phyloP scores from a whole-genome alignment of 2,329 filamentous ascomycete species.

The Alternaria atra region DNA sequence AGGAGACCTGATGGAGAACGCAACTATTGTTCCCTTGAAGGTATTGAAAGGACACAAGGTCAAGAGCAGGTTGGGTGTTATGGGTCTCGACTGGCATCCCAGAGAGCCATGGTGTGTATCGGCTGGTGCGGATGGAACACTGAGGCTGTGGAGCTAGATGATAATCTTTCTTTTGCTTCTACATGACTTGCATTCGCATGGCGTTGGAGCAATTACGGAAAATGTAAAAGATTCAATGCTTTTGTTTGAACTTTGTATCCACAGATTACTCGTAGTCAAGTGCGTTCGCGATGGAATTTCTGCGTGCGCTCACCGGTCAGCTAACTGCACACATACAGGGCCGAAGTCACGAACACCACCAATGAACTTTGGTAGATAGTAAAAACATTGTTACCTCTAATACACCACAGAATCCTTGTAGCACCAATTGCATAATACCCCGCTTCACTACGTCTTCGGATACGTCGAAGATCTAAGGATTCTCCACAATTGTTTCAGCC shows the following conservation, averaged over 20 bases:
- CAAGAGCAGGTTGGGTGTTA: constrained; percentile 83
- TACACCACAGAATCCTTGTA: too few species aligned
- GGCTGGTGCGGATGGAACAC: constrained; percentile 92
- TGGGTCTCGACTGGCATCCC: constrained; percentile 97
- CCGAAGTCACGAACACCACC: too few species aligned
- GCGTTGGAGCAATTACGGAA: constrained; percentile 7
- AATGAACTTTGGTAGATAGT: too few species aligned
- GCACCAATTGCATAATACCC: too few species aligned
- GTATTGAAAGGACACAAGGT: constrained; percentile 90
- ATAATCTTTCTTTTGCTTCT: neutral
- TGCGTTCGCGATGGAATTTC: too few species aligned
- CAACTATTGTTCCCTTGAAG: constrained; percentile 95
- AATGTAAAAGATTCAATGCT: neutral
- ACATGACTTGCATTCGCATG: constrained; percentile 4
- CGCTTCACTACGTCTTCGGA: too few species aligned
- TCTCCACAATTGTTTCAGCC: too few species aligned
- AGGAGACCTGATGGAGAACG: constrained; percentile 93
- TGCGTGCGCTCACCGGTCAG: too few species aligned
- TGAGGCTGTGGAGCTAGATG: constrained; percentile 75
- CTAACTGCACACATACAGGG: too few species aligned
- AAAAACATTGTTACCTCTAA: too few species aligned
- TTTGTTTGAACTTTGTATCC: neutral
- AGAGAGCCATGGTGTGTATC: constrained; percentile 92
- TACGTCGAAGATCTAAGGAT: too few species aligned
- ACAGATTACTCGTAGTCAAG: neutral